Evolutionary conservation across 345 rosid species (phyloP).

Genomic region (Rhodamnia rubescens): DNA sequence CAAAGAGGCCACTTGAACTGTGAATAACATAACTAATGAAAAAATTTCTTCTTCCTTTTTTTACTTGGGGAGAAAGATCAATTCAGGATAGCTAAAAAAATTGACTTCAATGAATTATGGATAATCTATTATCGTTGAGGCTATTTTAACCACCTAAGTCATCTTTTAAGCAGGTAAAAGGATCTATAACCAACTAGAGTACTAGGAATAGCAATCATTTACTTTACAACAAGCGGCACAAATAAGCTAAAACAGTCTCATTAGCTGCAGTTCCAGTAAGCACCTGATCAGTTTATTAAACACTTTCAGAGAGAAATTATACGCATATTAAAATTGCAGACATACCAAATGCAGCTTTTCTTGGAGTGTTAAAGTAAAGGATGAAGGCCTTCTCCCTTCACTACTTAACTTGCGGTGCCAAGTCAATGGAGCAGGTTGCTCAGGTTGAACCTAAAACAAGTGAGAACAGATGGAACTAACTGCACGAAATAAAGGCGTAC

Average conservation of each 20-base stretch:
- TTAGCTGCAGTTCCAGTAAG: neutral
- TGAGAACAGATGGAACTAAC: neutral
- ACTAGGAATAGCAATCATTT: neutral
- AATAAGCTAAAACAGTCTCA: neutral
- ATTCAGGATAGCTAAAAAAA: neutral
- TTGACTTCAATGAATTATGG: neutral
- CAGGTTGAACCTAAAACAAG: constrained; percentile 37
- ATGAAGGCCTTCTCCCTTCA: constrained; percentile 16
- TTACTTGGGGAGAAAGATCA: neutral
- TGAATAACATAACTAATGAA: neutral
- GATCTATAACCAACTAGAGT: neutral
- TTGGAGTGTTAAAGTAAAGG: constrained; percentile 32
- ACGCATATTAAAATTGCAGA: neutral
- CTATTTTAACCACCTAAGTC: neutral
- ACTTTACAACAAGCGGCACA: neutral
- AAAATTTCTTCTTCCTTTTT: neutral
- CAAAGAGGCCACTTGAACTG: neutral
- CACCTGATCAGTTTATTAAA: neutral
- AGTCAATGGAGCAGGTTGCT: constrained; percentile 43
- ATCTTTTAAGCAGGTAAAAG: neutral
- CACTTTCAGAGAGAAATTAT: neutral
- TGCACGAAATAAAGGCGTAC: neutral
- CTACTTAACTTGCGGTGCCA: constrained; percentile 52
- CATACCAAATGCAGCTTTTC: constrained; percentile 61
- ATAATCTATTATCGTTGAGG: neutral